A percentile compares a stretch with the other conserved stretches of the same genome.
Evolutionary conservation across 1,284 basidiomycete genomes (phyloP).

Genomic region (Ceratobasidium sp.): DNA sequence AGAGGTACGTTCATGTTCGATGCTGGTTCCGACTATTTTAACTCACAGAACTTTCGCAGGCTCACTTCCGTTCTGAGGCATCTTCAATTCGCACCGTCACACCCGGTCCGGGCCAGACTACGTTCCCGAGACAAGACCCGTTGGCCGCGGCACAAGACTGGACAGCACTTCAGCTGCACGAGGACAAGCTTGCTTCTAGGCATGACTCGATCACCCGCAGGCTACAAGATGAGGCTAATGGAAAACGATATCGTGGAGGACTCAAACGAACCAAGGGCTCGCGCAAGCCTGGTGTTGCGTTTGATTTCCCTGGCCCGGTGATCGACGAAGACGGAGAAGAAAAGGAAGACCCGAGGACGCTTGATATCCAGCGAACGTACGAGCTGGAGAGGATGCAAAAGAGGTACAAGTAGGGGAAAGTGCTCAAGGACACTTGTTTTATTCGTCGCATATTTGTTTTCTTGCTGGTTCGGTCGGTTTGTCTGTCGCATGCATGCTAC

Average conservation of each 20-base stretch:
- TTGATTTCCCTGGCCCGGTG: slow-evolving; percentile 30
- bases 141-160: slow-evolving; percentile 15
- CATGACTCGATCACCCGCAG: neutral
- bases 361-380: slow-evolving; percentile 35
- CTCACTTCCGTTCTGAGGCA: slow-evolving; percentile 31
- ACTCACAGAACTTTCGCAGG: slow-evolving; percentile 12
- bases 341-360: slow-evolving; percentile 4
- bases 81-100: slow-evolving; percentile 34
- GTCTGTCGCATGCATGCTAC: slow-evolving; percentile 8
- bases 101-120: slow-evolving; percentile 17
- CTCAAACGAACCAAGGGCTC: slow-evolving; percentile 13
- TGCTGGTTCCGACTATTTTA: neutral
- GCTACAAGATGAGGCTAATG: neutral
- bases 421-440: neutral
- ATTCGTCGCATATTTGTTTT: slow-evolving; percentile 7
- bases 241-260: slow-evolving; percentile 5
- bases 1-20: slow-evolving; percentile 1
- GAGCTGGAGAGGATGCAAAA: slow-evolving; percentile 34
- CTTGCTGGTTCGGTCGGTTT: slow-evolving; percentile 2
- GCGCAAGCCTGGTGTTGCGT: slow-evolving; percentile 35
- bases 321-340: slow-evolving; percentile 34
- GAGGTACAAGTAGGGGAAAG: slow-evolving; percentile 33
- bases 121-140: slow-evolving; percentile 31
- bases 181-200: slow-evolving; percentile 21
- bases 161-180: slow-evolving; percentile 10